Base-by-base conservation (phyloP, 116 monocot species). In the Trichopus zeylanicus region DNA sequence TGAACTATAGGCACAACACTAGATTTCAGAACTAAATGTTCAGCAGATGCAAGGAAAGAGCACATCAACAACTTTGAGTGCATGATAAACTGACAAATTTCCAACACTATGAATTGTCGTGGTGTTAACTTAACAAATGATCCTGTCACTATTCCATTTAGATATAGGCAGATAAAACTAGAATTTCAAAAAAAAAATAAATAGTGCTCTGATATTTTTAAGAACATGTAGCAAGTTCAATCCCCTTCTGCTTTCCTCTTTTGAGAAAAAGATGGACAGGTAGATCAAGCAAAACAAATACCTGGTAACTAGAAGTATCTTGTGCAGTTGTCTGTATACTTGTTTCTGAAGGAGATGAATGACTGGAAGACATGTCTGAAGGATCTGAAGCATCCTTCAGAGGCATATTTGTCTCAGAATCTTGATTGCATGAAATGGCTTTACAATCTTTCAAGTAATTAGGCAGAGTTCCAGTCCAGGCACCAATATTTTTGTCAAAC, bases 281-380 rank as follows among this genome's bases (percentile, higher is more conserved):
- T n/a, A 29, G 3, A 39, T n/a, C 12, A 10, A 21, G 20, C 9
- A 67, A 21, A 28, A 63, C 19, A 60, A 64, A 12, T 77, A 90
- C 95, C 95, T 87, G 84, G 75, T 87, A 97, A 71, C 81, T 90
- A 68, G 87, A 87, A 77, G 90, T 75, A 67, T 90, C 81, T 51
- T 83, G 83, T 57, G 67, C 26, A 51, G 5, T 67, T 48, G 47
- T 39, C 29, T 67, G 62, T 59, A 61, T 27, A 35, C 61, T 54
- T 34, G 61, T 48, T 46, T 34, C 70, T 24, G 29, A 53, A 57
- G 69, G 55, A 28, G 48, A 24, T 31, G 31, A 46, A 37, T 3
- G 33, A 29, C 29, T 49, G 16, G 18, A 54, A 69, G 55, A 34
- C 16, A 56, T 26, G 29, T 61, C 66, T 55, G 22, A 39, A 21